These are phyloP conservation scores for Orobanche coerulescens DNA, from an alignment of 257 asterid species.

Conservation along the genomic window DNA sequence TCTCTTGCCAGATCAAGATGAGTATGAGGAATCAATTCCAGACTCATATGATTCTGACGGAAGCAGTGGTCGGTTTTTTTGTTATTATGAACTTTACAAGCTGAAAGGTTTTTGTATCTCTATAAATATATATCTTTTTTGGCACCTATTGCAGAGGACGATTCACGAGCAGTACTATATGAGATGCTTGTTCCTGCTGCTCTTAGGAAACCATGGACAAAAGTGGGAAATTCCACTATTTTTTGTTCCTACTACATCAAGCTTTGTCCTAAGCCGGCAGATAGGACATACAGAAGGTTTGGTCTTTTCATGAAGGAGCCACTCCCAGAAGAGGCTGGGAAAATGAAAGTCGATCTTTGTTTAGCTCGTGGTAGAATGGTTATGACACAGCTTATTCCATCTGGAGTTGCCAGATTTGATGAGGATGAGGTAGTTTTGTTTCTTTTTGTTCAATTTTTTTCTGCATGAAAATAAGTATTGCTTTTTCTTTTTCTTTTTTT, in stretches of 20 bases:
- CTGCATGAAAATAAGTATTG: constrained; percentile 14
- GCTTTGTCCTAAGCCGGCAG: constrained; percentile 63
- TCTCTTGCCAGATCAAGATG: constrained; percentile 80
- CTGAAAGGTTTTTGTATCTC: constrained; percentile 9
- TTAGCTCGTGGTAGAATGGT: constrained; percentile 90
- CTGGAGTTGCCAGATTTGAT: constrained; percentile 52
- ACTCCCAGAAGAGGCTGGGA: constrained; percentile 77
- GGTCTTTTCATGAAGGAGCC: constrained; percentile 74
- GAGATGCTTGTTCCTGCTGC: constrained; percentile 93
- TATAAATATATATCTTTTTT: constrained; percentile 7
- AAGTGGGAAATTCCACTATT: constrained; percentile 35
- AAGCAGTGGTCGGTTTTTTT: constrained; percentile 47
- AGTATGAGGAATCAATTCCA: constrained; percentile 34
- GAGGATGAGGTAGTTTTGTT: constrained; percentile 51
- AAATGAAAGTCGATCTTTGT: constrained; percentile 71
- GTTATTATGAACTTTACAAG: constrained; percentile 15
- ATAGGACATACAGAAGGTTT: constrained; percentile 64
- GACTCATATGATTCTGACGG: constrained; percentile 54
- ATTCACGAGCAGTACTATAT: constrained; percentile 66
- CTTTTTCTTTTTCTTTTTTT: too few species aligned
- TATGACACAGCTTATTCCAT: constrained; percentile 55
- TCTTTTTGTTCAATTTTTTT: constrained; percentile 20
- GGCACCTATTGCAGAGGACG: constrained; percentile 49
- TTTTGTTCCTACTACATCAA: constrained; percentile 58
- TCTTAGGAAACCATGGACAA: constrained; percentile 59